Evolutionary conservation across 768 basidiomycete genomes (phyloP).

Genomic region (Cystofilobasidium bisporidii): DNA sequence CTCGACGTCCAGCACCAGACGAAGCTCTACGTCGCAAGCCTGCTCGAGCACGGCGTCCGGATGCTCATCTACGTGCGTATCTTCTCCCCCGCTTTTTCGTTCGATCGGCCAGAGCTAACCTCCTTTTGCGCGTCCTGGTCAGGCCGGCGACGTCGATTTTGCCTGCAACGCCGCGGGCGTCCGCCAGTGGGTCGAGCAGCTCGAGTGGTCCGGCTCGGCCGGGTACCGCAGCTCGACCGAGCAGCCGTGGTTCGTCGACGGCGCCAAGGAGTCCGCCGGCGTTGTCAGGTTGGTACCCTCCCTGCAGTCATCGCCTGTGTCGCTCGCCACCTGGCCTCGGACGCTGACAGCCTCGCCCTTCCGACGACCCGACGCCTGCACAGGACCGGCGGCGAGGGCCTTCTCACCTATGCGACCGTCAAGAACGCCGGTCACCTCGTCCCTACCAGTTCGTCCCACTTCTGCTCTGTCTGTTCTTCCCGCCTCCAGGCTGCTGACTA

Average conservation of each 20-base stretch:
- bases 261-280: not conserved
- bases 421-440: constrained; percentile 15
- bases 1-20: constrained; percentile 40
- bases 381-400: constrained; percentile 12
- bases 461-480: no score
- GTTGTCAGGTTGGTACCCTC: no score
- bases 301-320: no score
- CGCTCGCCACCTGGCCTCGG: no score
- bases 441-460: not conserved
- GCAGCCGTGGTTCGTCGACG: constrained; percentile 10
- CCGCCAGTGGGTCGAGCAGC: not conserved
- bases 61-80: constrained; percentile 61
- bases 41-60: constrained; percentile 67
- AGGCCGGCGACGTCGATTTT: constrained; percentile 15
- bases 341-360: not conserved
- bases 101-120: no score
- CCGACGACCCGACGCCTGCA: no score
- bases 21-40: constrained; percentile 51
- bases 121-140: not conserved
- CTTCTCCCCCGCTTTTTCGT: no score
- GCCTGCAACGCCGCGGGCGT: constrained; percentile 17
- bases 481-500: not conserved
- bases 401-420: constrained; percentile 14
- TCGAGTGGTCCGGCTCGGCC: constrained; percentile 5
- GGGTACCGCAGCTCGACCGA: constrained; percentile 2